Base-by-base conservation (phyloP, 2,329 filamentous ascomycete species). In the Leptographium lundbergii region DNA sequence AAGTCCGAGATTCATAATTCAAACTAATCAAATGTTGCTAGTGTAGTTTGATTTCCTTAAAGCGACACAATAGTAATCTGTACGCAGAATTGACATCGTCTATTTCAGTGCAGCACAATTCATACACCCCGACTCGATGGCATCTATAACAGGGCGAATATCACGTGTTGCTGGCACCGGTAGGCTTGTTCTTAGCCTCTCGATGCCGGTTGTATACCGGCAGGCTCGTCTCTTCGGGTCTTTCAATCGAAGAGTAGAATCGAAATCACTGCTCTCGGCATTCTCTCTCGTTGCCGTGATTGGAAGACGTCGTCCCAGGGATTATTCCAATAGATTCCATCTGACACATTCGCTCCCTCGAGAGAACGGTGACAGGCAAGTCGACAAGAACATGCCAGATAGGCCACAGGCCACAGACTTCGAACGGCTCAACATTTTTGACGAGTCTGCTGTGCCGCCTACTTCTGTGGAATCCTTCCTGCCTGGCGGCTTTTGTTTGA, bases 381-480 rank as follows among this genome's bases (percentile, higher is more conserved):
- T 22, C 17, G 7, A 14, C 2, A 19, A 54, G 10, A 24, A 7
- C 3, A 25, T 6, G 4, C 9, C 22, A 11, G 10, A 17, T 13
- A 19, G n/a, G 19, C 4, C 48, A 25, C 50, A 54, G 13, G n/a
- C 6, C 27, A 47, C 79, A 2, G 86, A 94, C 72, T 90, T 97
- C 65, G 75, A 73, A 50, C 79, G 81, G 17, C 78, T 97, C 63
- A 85, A 99, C 69, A 86, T 99, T 7, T 79, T 97, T 5, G 85
- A 82, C 48, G 84, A 83, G 64, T 83, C 85, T 1, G 87, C 90
- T 0, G 77, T 82, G 4, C 94, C 92, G 0, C 85, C 90, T 0
- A 96, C 90, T 0, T 84, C 85, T 2, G 84, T 99, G 53, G 91
- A 96, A 66, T 84, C 87, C 6, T 95, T 89, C 73, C 82, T 88